These are phyloP conservation scores for Plantago coronopus DNA, from an alignment of 305 asterid species.

Conservation along the genomic window DNA sequence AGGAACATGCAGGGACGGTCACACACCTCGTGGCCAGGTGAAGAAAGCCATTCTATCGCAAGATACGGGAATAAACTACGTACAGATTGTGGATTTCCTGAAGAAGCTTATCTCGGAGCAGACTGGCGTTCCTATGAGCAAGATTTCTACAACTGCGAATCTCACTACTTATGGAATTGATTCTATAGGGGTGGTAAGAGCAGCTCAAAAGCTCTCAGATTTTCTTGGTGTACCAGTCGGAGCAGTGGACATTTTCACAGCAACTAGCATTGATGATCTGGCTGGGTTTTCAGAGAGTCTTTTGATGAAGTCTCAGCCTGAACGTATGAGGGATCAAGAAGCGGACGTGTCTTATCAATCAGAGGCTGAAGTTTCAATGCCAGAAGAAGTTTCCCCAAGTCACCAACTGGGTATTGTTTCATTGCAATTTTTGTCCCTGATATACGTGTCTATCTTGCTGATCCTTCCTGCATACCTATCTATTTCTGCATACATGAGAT, in stretches of 20 bases:
- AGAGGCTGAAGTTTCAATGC: slow-evolving; percentile 31
- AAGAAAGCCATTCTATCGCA: slow-evolving; percentile 24
- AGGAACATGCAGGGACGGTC: slow-evolving; percentile 68
- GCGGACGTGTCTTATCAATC: slow-evolving; percentile 32
- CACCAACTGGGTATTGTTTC: slow-evolving; percentile 38
- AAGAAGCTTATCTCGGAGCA: slow-evolving; percentile 62
- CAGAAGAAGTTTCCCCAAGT: slow-evolving; percentile 37
- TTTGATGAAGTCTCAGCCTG: slow-evolving; percentile 48
- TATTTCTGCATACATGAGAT: slow-evolving; percentile 33
- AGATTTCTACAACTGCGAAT: slow-evolving; percentile 54
- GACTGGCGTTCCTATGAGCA: slow-evolving; percentile 47
- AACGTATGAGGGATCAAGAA: slow-evolving; percentile 27
- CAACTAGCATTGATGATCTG: slow-evolving; percentile 69
- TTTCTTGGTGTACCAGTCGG: slow-evolving; percentile 77
- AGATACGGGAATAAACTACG: slow-evolving; percentile 31
- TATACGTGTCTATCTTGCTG: slow-evolving; percentile 44
- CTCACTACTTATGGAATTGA: slow-evolving; percentile 69
- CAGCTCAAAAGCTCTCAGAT: slow-evolving; percentile 81
- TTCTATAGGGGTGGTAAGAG: slow-evolving; percentile 83
- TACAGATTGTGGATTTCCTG: slow-evolving; percentile 48
- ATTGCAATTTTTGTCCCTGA: slow-evolving; percentile 49
- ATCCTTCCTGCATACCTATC: slow-evolving; percentile 53
- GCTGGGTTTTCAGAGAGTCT: slow-evolving; percentile 60
- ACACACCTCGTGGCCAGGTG: slow-evolving; percentile 56
- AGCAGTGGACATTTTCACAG: slow-evolving; percentile 76